Conservation (phyloP, 495 filamentous ascomycete species). For the Podospora conica region DNA sequence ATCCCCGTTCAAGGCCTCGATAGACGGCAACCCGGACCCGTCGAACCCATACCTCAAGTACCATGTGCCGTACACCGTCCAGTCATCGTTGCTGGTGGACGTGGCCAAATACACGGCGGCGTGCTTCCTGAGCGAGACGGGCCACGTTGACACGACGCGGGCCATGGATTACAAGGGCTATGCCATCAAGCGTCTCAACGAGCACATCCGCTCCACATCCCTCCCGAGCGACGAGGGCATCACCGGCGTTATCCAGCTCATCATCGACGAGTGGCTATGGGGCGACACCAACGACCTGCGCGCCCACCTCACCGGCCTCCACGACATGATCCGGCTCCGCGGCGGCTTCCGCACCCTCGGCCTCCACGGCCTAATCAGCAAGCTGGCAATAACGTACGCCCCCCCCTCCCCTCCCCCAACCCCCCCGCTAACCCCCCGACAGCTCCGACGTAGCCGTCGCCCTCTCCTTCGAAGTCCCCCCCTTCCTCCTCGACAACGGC, state of each 20-base stretch:
- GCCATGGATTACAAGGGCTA: constrained; percentile 33
- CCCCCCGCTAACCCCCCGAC: constrained; percentile 1
- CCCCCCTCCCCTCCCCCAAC: not conserved
- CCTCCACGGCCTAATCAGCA: constrained; percentile 32
- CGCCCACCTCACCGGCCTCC: constrained; percentile 29
- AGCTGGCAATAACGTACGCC: constrained; percentile 33
- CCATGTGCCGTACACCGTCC: constrained; percentile 30
- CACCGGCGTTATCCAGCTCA: constrained; percentile 32
- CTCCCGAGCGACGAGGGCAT: constrained; percentile 32
- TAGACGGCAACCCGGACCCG: constrained; percentile 34
- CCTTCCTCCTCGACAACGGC: constrained; percentile 21
- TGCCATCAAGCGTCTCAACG: constrained; percentile 32
- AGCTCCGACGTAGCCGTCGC: constrained; percentile 31
- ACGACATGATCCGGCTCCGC: constrained; percentile 30
- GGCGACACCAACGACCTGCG: constrained; percentile 26
- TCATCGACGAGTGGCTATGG: constrained; percentile 37
- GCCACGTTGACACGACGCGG: constrained; percentile 29
- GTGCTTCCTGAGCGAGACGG: constrained; percentile 34
- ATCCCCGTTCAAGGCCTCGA: constrained; percentile 40
- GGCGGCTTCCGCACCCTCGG: constrained; percentile 34
- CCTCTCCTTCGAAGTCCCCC: constrained; percentile 27
- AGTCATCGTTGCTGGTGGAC: constrained; percentile 29
- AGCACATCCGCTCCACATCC: constrained; percentile 28
- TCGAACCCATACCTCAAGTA: constrained; percentile 32
- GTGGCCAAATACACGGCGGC: constrained; percentile 35